These are phyloP conservation scores for Leccinum variicolor DNA, from an alignment of 768 basidiomycete species.

Conservation along the genomic window DNA sequence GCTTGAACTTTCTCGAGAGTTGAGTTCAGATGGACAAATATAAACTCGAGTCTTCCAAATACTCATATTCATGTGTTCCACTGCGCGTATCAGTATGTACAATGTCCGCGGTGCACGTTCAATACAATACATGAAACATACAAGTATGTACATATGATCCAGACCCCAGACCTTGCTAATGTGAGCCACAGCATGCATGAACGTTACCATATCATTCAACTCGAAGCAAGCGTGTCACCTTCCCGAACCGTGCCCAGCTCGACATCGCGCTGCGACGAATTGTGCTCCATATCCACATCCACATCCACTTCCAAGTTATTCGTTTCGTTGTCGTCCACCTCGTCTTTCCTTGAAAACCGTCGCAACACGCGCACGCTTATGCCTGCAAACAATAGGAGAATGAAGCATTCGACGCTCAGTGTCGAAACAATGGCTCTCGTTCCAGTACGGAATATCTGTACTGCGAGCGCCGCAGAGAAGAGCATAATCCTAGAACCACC, in stretches of 20 bases:
- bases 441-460: constrained; percentile 8
- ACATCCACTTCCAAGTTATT: background rate
- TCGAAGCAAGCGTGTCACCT: background rate
- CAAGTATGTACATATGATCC: background rate
- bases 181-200: background rate
- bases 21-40: too few relatives aligned
- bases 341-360: background rate
- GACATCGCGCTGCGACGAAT: background rate
- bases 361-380: constrained; percentile 1
- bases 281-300: background rate
- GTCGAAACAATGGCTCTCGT: background rate
- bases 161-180: background rate
- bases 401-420: constrained; percentile 3
- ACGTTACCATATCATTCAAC: background rate
- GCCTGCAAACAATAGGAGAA: constrained; percentile 1
- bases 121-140: too few relatives aligned
- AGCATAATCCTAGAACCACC: constrained; percentile 3
- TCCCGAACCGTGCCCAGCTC: background rate
- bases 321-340: background rate
- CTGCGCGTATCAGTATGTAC: too few relatives aligned
- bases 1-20: too few relatives aligned
- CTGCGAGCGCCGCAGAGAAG: constrained; percentile 3
- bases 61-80: background rate
- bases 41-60: background rate
- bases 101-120: too few relatives aligned